A percentile compares a stretch with the other conserved stretches of the same genome.
These are phyloP conservation scores for Candida adriatica DNA, from an alignment of 805 yeast genomes.

Conservation along the genomic window DNA sequence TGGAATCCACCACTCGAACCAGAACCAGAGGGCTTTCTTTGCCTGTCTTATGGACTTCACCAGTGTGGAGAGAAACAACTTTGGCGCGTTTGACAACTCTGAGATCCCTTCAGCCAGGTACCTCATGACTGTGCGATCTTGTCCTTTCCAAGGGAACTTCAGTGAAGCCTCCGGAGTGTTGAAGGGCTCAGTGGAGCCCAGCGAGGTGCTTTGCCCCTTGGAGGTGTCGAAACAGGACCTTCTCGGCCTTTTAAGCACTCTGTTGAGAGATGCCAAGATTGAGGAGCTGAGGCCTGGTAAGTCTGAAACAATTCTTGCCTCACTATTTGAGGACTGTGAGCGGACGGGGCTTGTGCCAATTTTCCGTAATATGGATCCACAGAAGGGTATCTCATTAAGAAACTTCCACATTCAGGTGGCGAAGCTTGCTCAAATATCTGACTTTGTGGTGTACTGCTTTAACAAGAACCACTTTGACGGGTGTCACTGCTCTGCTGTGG, in stretches of 20 bases:
- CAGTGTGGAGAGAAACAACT: slow-evolving; percentile 17
- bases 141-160: slow-evolving; percentile 2
- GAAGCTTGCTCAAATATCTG: slow-evolving; percentile 69
- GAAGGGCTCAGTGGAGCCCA: slow-evolving; percentile 46
- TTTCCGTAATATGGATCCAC: slow-evolving; percentile 59
- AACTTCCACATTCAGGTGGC: slow-evolving; percentile 83
- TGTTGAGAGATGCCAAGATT: slow-evolving; percentile 20
- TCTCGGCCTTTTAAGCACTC: slow-evolving; percentile 11
- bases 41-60: slow-evolving; percentile 19
- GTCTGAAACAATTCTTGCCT: slow-evolving; percentile 6
- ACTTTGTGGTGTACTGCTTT: slow-evolving; percentile 70
- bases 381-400: slow-evolving; percentile 66
- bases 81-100: slow-evolving; percentile 13
- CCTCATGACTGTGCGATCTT: slow-evolving; percentile 22
- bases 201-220: slow-evolving; percentile 47
- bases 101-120: slow-evolving; percentile 20
- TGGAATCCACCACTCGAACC: slow-evolving; percentile 36
- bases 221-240: slow-evolving; percentile 35
- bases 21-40: slow-evolving; percentile 20
- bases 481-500: slow-evolving; percentile 33
- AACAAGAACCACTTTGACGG: slow-evolving; percentile 29
- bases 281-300: slow-evolving; percentile 4
- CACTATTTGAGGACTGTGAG: slow-evolving; percentile 23
- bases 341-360: slow-evolving; percentile 36
- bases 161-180: slow-evolving; percentile 36